Evolutionary conservation across 805 yeast genomes (phyloP).

Genomic region (Ogataea pini): DNA sequence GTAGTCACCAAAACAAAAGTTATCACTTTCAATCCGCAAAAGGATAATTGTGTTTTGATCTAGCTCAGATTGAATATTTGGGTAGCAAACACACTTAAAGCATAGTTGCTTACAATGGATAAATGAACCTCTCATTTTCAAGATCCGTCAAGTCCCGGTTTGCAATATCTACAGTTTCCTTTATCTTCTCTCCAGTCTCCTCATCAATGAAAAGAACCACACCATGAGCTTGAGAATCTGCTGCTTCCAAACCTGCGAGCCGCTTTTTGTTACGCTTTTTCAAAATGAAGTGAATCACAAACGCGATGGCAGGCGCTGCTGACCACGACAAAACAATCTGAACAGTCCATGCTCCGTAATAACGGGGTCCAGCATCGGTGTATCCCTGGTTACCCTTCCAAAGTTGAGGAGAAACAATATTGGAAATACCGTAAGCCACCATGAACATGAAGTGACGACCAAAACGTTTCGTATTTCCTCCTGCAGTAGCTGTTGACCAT

Average conservation of each 20-base stretch:
- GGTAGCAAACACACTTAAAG: too few relatives aligned
- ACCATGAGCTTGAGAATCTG: conserved; percentile 25
- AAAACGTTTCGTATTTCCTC: conserved; percentile 53
- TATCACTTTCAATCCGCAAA: too few relatives aligned
- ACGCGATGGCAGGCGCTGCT: conserved; percentile 44
- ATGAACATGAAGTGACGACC: conserved; percentile 49
- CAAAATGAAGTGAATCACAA: conserved; percentile 47
- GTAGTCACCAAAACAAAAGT: too few relatives aligned
- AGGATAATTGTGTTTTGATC: too few relatives aligned
- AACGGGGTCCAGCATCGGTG: conserved; percentile 42
- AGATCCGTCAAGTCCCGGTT: conserved; percentile 54
- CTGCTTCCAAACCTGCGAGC: conserved; percentile 16
- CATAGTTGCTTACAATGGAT: conserved; percentile 41
- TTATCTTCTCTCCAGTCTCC: conserved; percentile 17
- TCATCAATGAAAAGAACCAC: conserved; percentile 34
- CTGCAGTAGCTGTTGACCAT: conserved; percentile 34
- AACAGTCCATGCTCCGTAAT: conserved; percentile 52
- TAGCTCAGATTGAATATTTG: neutral
- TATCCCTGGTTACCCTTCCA: conserved; percentile 46
- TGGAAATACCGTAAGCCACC: conserved; percentile 49
- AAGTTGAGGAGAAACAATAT: conserved; percentile 56
- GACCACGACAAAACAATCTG: conserved; percentile 55
- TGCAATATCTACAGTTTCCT: conserved; percentile 42
- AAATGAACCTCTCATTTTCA: conserved; percentile 52
- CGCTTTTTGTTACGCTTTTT: conserved; percentile 45